Base-by-base conservation (phyloP, 768 basidiomycete genomes). In the Tephrocybe sp. region DNA sequence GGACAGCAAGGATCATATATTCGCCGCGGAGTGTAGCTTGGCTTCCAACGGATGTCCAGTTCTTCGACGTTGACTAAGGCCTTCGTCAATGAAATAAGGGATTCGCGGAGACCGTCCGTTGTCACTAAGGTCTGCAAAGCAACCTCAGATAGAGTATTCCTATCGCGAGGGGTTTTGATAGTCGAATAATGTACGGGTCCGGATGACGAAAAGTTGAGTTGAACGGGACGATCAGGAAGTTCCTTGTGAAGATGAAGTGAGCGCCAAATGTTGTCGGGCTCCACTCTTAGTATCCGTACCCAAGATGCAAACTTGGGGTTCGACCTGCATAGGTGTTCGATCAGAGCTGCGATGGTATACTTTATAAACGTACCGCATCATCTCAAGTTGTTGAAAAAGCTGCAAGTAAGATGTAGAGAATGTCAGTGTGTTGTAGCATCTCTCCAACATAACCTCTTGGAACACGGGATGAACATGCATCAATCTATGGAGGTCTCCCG, bases 201-300 rank as follows among this genome's bases (percentile, higher is more conserved):
- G 26, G 22, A 25, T n/a, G 44, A 45, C 18, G 32, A 45, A 16
- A 45, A 45, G 5, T 4, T 9, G 28, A 22, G 28, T 7, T 5
- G 22, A 12, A n/a, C 5, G 18, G 13, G 13, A n/a, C 12, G 30
- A 22, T 15, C 16, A 22, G 9, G 19, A 38, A n/a, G 16, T 6
- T 16, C 16, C 31, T 46, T 15, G 9, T 46, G 25, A 8, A 36
- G 24, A 11, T 9, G 18, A 3, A 44, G 16, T 9, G 43, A 8
- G 25, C 27, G 24, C 34, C 24, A 36, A 8, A 46, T 46, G 15
- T 37, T 46, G 32, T 46, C 44, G 16, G 44, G 34, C 21, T 46
- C 34, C 18, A 36, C 31, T 21, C 37, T 46, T 19, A 46, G 27
- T n/a, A 35, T 16, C 22, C 25, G 32, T 19, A 46, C 34, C n/a